These are phyloP conservation scores for Graphilbum fragrans DNA, from an alignment of 2,329 filamentous ascomycete species.

Conservation along the genomic window DNA sequence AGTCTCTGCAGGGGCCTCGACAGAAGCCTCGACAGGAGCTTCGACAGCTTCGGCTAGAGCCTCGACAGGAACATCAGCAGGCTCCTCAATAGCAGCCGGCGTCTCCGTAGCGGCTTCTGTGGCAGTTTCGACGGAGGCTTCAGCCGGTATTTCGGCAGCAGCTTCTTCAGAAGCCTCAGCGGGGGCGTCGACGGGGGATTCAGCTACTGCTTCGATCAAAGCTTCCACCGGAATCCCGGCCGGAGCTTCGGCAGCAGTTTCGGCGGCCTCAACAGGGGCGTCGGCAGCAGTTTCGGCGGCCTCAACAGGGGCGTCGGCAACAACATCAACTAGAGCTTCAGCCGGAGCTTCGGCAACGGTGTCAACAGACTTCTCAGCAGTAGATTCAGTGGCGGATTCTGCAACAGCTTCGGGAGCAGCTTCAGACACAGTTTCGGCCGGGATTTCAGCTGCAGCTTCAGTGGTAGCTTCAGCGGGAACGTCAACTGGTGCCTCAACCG, in stretches of 20 bases:
- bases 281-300: conserved; percentile 1
- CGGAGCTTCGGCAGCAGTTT: neutral
- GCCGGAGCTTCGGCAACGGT: neutral
- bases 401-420: conserved; percentile 1
- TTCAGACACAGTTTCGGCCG: neutral
- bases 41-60: neutral
- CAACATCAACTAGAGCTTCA: neutral
- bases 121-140: neutral
- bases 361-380: neutral
- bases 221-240: conserved; percentile 1
- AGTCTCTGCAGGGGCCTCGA: neutral
- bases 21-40: neutral
- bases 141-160: neutral
- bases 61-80: neutral
- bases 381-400: neutral
- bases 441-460: neutral
- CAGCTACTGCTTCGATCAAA: conserved; percentile 2
- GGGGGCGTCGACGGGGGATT: neutral
- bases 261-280: conserved; percentile 8
- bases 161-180: neutral
- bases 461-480: neutral
- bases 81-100: neutral
- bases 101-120: neutral
- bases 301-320: conserved; percentile 1
- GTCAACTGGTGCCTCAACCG: neutral